phyloP scores from a whole-genome alignment of 1,139 yeast species.

The Meyerozyma carpophila region DNA sequence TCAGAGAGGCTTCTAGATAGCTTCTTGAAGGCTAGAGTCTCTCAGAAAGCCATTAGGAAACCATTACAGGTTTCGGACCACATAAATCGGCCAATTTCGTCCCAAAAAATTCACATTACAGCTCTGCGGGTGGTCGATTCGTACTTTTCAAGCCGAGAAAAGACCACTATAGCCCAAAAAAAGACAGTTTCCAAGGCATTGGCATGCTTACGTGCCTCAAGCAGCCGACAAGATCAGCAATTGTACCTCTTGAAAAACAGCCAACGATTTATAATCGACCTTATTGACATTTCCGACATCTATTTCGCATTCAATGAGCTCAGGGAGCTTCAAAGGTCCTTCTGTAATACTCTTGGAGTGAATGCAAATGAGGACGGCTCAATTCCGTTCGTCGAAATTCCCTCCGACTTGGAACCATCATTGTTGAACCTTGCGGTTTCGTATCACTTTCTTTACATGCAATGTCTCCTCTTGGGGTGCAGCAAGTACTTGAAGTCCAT shows the following conservation, averaged over 20 bases:
- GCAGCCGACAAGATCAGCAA: not conserved
- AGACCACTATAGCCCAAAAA: not conserved
- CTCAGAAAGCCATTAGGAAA: not conserved
- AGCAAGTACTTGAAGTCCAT: not conserved
- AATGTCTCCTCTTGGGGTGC: not conserved
- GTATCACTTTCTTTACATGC: not conserved
- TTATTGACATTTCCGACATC: not conserved
- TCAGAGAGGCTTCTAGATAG: not conserved
- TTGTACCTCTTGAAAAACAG: not conserved
- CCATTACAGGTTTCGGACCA: not conserved
- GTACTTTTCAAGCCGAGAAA: not conserved
- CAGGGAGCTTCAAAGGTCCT: not conserved
- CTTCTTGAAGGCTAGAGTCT: not conserved
- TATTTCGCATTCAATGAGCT: not conserved
- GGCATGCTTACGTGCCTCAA: not conserved
- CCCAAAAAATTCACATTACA: not conserved
- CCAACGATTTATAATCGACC: not conserved
- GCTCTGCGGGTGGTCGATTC: not conserved
- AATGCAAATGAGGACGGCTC: not conserved
- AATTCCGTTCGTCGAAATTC: not conserved
- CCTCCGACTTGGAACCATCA: not conserved
- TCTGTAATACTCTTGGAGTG: not conserved
- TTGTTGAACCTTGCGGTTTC: not conserved
- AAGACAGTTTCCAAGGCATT: not conserved
- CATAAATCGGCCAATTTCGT: not conserved